Conservation (phyloP, 352 stramenopile species). For the Pythium insidiosum region DNA sequence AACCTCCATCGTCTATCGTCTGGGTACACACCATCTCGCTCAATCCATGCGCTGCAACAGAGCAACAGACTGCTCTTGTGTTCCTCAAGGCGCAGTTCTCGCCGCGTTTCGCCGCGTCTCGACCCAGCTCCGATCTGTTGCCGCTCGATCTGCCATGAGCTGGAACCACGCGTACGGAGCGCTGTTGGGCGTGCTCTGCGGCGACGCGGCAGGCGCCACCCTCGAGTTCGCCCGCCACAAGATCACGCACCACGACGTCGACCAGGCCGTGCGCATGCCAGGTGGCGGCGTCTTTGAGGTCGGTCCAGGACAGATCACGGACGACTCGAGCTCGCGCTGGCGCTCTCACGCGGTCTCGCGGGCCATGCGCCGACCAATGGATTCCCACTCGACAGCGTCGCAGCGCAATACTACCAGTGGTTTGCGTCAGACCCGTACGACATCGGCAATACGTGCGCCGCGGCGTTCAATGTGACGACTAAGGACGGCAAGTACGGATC, state of each 20-base stretch:
- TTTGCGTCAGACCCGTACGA: slow-evolving; percentile 29
- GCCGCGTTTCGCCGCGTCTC: too few species aligned
- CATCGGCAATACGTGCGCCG: slow-evolving; percentile 42
- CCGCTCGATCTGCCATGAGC: too few species aligned
- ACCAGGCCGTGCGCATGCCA: slow-evolving; percentile 34
- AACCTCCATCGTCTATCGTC: too few species aligned
- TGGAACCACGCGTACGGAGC: slow-evolving; percentile 33
- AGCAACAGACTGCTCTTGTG: too few species aligned
- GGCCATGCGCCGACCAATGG: slow-evolving; percentile 14
- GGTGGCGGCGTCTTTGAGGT: slow-evolving; percentile 31
- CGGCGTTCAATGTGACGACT: slow-evolving; percentile 20
- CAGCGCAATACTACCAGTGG: slow-evolving; percentile 28
- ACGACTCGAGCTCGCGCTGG: slow-evolving; percentile 57
- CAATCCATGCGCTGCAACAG: too few species aligned
- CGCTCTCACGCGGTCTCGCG: slow-evolving; percentile 25
- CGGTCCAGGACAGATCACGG: slow-evolving; percentile 42
- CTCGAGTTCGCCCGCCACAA: slow-evolving; percentile 32
- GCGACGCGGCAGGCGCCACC: slow-evolving; percentile 38
- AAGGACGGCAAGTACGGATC: slow-evolving; percentile 10
- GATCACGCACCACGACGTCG: slow-evolving; percentile 20
- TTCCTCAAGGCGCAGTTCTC: too few species aligned
- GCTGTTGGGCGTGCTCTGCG: slow-evolving; percentile 38
- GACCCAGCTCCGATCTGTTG: too few species aligned
- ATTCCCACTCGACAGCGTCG: slow-evolving; percentile 31
- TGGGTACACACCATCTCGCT: too few species aligned